phyloP scores from a whole-genome alignment of 257 asterid genomes.

The Ligustrum vulgare region DNA sequence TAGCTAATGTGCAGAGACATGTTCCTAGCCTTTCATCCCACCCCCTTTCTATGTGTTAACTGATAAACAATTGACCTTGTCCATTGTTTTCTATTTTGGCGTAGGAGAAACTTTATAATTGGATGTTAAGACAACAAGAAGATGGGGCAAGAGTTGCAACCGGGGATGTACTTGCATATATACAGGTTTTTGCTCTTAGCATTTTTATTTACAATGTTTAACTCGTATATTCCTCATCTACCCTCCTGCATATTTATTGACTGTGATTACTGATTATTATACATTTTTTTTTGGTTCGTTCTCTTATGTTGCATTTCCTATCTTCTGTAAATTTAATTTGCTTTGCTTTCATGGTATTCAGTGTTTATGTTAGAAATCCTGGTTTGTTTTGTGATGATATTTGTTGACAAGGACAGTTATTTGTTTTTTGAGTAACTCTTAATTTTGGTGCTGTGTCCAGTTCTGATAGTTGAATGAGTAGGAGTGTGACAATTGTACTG shows the following conservation, averaged over 20 bases:
- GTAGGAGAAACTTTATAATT: constrained; percentile 59
- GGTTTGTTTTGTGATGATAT: not conserved
- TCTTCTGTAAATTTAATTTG: not conserved
- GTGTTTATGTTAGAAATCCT: not conserved
- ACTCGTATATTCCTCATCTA: not conserved
- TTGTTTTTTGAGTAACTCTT: not conserved
- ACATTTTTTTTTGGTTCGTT: not conserved
- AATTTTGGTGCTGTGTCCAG: not conserved
- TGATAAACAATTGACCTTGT: not conserved
- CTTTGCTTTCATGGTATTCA: not conserved
- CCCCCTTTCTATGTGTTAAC: not conserved
- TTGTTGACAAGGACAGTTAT: not conserved
- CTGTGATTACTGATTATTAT: not conserved
- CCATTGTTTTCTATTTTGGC: constrained; percentile 4
- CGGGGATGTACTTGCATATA: constrained; percentile 52
- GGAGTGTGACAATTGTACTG: not conserved
- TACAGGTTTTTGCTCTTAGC: constrained; percentile 42
- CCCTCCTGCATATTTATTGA: not conserved
- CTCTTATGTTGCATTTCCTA: not conserved
- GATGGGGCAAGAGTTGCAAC: constrained; percentile 55
- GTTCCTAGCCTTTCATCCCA: not conserved
- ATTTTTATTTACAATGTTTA: not conserved
- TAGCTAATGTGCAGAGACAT: not conserved
- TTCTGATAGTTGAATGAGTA: constrained; percentile 1
- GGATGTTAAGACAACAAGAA: constrained; percentile 63